A percentile compares a stretch with the other conserved stretches of the same genome.
phyloP scores from a whole-genome alignment of 371 early-diverging fungal genomes.

The Actinomortierella ambigua region DNA sequence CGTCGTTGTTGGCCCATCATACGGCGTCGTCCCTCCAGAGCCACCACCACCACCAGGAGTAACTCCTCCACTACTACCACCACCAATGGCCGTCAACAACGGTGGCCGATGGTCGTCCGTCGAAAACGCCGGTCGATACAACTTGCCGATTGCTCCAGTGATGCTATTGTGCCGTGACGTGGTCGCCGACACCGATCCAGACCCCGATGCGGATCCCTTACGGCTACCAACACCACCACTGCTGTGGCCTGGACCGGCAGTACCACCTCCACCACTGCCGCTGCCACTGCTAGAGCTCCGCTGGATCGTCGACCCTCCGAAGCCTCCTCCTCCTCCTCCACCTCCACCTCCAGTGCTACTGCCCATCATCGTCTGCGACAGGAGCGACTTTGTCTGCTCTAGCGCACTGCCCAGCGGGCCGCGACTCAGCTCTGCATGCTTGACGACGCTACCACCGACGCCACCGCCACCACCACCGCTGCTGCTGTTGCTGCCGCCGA shows the following conservation, averaged over 20 bases:
- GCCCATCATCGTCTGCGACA: constrained; percentile 20
- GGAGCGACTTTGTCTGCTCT: constrained; percentile 46
- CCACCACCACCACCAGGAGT: background rate
- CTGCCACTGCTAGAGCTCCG: too few species aligned
- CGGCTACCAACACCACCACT: constrained; percentile 8
- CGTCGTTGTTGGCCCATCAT: constrained; percentile 29
- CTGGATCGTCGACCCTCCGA: too few species aligned
- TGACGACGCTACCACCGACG: too few species aligned
- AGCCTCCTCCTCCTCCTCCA: too few species aligned
- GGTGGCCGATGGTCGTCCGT: constrained; percentile 43
- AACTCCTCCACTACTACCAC: background rate
- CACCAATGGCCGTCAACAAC: background rate
- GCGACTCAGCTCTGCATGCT: constrained; percentile 39
- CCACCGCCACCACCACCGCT: too few species aligned
- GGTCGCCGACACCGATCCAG: constrained; percentile 29
- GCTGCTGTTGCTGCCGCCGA: too few species aligned
- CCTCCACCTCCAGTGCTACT: too few species aligned
- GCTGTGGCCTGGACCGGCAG: too few species aligned
- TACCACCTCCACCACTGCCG: too few species aligned
- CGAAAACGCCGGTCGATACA: constrained; percentile 17
- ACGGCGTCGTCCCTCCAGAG: constrained; percentile 6
- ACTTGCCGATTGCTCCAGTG: constrained; percentile 16
- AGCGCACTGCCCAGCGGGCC: constrained; percentile 36
- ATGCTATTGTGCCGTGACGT: constrained; percentile 39
- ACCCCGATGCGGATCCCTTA: constrained; percentile 1